Evolutionary conservation across 257 asterid genomes (phyloP), one percentile per base, ranked within the genome.

Genomic region (Marsdenia floribunda): DNA sequence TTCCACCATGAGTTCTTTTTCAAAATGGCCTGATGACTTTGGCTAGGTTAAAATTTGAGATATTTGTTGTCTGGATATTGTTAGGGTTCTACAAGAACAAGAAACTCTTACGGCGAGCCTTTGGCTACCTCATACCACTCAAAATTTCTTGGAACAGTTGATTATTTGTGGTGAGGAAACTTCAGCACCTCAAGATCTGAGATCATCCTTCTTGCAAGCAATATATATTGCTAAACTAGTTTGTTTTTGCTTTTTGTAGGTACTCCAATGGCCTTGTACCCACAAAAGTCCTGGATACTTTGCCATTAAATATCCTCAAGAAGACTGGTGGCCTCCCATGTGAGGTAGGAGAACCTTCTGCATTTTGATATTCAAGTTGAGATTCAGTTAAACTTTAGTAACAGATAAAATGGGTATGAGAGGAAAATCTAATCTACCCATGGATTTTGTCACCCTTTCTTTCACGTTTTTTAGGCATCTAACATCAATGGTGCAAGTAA

Each of bases 91-190:
- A 9, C 59, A 33, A 73, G 53, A 75, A 80, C 85, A 72, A 78
- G 85, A 58, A 80, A 52, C 75, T 37, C 59, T 55, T 59, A 37
- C 46, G 82, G 82, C 68, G 87, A 80, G 57, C 87, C 87, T 68
- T 73, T 75, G 76, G 87, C 82, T 70, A 83, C 85, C 37, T 83
- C 87, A 59, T 83, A 75, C 82, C 87, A 83, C 80, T 80, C 85
- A n/a, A 83, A 80, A 40, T 83, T 83, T 76, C 79, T 80, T 66
- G 85, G 85, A 63, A 83, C 87, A 44, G 85, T 83, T 60, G 87
- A 83, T 61, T 83, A 83, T 83, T 78, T 83, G 77, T 83, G 87
- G 87, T 74, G 73, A 33, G 54, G 55, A 52, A 65, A 40, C 40
- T 37, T 35, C 64, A 21, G 42, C 47, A 38, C 52, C 26, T 78